These are phyloP conservation scores for Nissolia schottii DNA, from an alignment of 306 rosid species.

Conservation along the genomic window DNA sequence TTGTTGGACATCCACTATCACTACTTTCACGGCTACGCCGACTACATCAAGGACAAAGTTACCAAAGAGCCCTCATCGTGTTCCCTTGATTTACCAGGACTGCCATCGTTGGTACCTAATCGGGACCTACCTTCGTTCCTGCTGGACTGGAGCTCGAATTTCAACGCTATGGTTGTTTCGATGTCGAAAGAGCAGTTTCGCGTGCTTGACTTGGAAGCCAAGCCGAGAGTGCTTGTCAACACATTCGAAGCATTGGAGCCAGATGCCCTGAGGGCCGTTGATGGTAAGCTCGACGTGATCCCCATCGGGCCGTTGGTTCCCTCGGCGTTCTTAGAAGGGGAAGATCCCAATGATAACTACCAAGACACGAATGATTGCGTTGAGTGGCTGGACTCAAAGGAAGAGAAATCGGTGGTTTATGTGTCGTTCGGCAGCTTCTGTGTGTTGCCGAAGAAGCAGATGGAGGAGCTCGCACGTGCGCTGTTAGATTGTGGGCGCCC, in stretches of 20 bases:
- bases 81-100: constrained; percentile 8
- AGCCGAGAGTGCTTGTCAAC: constrained; percentile 30
- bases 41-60: background rate
- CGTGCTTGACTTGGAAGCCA: constrained; percentile 13
- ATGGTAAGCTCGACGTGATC: constrained; percentile 6
- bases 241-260: constrained; percentile 41
- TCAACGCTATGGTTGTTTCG: background rate
- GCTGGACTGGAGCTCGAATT: background rate
- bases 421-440: constrained; percentile 52
- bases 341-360: constrained; percentile 19
- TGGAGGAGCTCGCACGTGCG: constrained; percentile 51
- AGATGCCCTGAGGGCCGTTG: constrained; percentile 19
- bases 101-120: background rate
- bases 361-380: background rate
- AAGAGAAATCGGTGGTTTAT: constrained; percentile 38
- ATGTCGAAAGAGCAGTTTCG: constrained; percentile 15
- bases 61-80: background rate
- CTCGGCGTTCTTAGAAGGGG: constrained; percentile 22
- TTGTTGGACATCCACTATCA: constrained; percentile 21
- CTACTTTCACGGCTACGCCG: constrained; percentile 26
- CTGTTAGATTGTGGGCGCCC: constrained; percentile 43
- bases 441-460: constrained; percentile 30
- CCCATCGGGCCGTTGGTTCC: constrained; percentile 67
- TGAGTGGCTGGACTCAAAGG: constrained; percentile 50
- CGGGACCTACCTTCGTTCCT: constrained; percentile 28